phyloP scores from a whole-genome alignment of 2,329 filamentous ascomycete genomes.

The Scedosporium apiospermum region DNA sequence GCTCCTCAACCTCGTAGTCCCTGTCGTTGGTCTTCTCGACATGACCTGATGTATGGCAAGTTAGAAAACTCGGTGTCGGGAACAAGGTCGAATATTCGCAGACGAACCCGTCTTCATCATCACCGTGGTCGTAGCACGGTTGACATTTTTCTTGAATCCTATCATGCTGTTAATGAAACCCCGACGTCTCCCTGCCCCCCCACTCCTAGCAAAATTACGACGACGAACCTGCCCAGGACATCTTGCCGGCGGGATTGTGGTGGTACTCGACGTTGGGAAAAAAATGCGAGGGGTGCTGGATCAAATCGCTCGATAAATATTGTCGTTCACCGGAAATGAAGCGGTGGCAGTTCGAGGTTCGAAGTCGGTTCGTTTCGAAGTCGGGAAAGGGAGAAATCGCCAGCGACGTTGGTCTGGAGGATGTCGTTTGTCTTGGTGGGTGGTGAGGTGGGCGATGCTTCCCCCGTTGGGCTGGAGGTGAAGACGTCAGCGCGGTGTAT shows the following conservation, averaged over 20 bases:
- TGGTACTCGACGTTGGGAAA: neutral
- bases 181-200: conserved; percentile 17
- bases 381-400: neutral
- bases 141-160: conserved; percentile 74
- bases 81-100: neutral
- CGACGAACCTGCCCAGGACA: conserved; percentile 61
- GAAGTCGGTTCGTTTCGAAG: neutral
- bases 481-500: neutral
- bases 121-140: conserved; percentile 96
- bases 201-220: neutral
- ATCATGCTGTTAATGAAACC: conserved; percentile 19
- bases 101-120: conserved; percentile 94
- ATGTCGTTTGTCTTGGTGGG: neutral
- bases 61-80: neutral
- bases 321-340: neutral
- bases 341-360: neutral
- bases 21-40: conserved; percentile 98
- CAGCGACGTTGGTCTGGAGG: neutral
- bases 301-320: neutral
- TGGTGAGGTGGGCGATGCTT: neutral
- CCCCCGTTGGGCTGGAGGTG: neutral
- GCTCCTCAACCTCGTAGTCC: conserved; percentile 96
- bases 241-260: conserved; percentile 23
- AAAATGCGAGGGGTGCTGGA: neutral
- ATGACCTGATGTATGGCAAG: conserved; percentile 49